These are phyloP conservation scores for Artemisia argyi DNA, from an alignment of 129 eudicot species.

Conservation along the genomic window DNA sequence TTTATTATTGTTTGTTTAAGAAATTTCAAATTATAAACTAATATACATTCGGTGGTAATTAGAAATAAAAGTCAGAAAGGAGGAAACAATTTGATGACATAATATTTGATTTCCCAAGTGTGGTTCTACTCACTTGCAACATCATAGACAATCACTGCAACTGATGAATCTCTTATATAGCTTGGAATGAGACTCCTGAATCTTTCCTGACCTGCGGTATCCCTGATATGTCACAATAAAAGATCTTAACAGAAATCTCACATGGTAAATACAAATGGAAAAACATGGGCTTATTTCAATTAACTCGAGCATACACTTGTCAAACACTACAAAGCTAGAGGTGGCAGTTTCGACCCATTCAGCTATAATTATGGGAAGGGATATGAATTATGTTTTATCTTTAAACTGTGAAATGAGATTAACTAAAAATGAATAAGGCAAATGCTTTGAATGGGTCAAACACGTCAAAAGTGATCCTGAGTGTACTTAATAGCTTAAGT, in stretches of 20 bases:
- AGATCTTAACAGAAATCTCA: background rate
- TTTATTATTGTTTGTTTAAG: background rate
- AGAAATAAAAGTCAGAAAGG: background rate
- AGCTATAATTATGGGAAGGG: too few relatives aligned
- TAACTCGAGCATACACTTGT: too few relatives aligned
- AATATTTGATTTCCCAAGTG: conserved; percentile 5
- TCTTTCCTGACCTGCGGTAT: conserved; percentile 97
- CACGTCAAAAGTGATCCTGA: too few relatives aligned
- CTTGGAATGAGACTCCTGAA: conserved; percentile 95
- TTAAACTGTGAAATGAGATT: too few relatives aligned
- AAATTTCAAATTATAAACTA: conserved; percentile 4
- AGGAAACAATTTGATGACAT: background rate
- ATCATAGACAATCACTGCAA: conserved; percentile 85
- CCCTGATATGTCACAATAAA: conserved; percentile 48
- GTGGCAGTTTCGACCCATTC: too few relatives aligned
- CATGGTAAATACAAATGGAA: background rate
- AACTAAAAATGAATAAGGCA: too few relatives aligned
- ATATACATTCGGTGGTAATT: background rate
- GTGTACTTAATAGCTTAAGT: too few relatives aligned
- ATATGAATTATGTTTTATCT: too few relatives aligned
- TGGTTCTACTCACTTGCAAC: conserved; percentile 73
- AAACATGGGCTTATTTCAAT: too few relatives aligned
- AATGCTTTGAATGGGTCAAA: too few relatives aligned
- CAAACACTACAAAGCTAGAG: too few relatives aligned
- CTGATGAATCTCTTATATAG: conserved; percentile 96